These are phyloP conservation scores for Chiua sp. DNA, from an alignment of 1,284 basidiomycete species.

Conservation along the genomic window DNA sequence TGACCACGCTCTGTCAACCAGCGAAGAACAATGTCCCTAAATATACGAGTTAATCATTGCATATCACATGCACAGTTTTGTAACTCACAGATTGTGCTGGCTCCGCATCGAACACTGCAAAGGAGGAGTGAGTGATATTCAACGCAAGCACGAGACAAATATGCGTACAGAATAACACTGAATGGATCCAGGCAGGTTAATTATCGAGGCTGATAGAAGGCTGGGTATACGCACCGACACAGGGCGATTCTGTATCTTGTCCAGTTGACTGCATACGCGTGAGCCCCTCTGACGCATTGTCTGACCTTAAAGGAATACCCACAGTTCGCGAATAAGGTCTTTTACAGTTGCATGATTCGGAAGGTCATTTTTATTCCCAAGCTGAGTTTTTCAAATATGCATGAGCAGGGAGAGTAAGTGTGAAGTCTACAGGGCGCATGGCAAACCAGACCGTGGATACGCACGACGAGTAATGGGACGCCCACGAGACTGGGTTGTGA, in stretches of 20 bases:
- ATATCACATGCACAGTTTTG: background rate
- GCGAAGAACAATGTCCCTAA: slow-evolving; percentile 74
- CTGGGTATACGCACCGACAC: slow-evolving; percentile 72
- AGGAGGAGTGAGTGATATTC: slow-evolving; percentile 7
- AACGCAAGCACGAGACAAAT: background rate
- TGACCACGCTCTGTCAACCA: slow-evolving; percentile 74
- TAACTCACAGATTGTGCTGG: slow-evolving; percentile 84
- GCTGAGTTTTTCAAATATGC: too few relatives aligned
- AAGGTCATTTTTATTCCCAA: slow-evolving; percentile 97
- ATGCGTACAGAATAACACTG: slow-evolving; percentile 80
- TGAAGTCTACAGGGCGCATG: background rate
- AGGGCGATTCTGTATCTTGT: slow-evolving; percentile 82
- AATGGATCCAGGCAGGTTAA: background rate
- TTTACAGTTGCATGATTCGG: slow-evolving; percentile 82
- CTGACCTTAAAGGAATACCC: slow-evolving; percentile 29
- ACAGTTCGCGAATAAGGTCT: slow-evolving; percentile 87
- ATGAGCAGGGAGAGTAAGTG: background rate
- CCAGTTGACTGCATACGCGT: slow-evolving; percentile 61
- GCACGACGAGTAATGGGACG: slow-evolving; percentile 88
- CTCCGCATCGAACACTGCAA: slow-evolving; percentile 90
- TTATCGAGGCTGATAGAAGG: background rate
- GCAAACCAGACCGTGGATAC: slow-evolving; percentile 27
- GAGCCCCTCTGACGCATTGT: background rate
- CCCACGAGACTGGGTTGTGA: slow-evolving; percentile 73
- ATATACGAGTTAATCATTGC: slow-evolving; percentile 10